Percentiles rank a stretch among this genome's conserved stretches.
phyloP scores from a whole-genome alignment of 2,329 filamentous ascomycete genomes.

The Alternaria solani region DNA sequence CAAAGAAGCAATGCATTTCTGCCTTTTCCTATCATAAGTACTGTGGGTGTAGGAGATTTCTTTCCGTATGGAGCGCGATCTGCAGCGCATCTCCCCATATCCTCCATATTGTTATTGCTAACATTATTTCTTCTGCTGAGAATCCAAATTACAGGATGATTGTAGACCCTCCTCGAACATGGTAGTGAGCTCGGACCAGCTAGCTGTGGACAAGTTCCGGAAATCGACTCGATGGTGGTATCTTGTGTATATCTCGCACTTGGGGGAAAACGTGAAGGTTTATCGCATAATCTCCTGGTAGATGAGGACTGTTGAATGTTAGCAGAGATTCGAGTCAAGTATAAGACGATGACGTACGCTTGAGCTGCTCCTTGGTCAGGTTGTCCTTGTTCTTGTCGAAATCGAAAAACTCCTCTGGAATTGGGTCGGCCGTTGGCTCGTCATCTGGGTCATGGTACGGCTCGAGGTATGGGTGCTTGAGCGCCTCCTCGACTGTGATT shows the following conservation, averaged over 20 bases:
- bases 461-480: conserved; percentile 97
- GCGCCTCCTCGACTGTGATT: conserved; percentile 95
- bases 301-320: conserved; percentile 71
- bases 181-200: conserved; percentile 36
- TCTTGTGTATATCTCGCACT: conserved; percentile 34
- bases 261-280: conserved; percentile 26
- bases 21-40: conserved; percentile 17
- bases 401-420: conserved; percentile 99
- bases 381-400: conserved; percentile 99
- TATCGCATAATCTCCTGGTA: conserved; percentile 94
- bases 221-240: conserved; percentile 31
- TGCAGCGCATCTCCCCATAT: conserved; percentile 8
- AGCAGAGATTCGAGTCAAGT: conserved; percentile 6
- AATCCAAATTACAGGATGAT: conserved; percentile 26
- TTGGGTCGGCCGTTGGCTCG: conserved; percentile 94
- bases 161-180: conserved; percentile 17
- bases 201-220: conserved; percentile 29
- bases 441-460: conserved; percentile 99
- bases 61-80: conserved; percentile 13
- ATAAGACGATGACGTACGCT: conserved; percentile 65
- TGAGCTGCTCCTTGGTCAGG: conserved; percentile 96
- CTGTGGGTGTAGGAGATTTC: conserved; percentile 16
- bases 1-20: conserved; percentile 23
- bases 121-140: conserved; percentile 14
- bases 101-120: conserved; percentile 12